Base-by-base conservation (phyloP, 1,284 basidiomycete genomes). In the Rhodotorula sp. region DNA sequence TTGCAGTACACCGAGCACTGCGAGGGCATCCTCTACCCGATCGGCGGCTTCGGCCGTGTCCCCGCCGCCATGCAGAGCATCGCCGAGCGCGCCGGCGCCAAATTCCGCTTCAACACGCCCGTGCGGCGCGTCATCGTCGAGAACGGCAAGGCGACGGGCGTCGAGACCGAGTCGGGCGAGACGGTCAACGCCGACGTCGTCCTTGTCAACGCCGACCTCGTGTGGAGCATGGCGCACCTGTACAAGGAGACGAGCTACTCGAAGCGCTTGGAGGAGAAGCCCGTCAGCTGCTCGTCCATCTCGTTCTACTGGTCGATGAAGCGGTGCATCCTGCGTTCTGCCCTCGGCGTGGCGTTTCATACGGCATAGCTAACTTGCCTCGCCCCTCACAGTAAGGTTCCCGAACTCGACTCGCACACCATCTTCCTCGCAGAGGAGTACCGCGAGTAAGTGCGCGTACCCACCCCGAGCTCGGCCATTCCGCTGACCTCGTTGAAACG, bases 1-100 rank as follows among this genome's bases (percentile, higher is more conserved):
- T 79, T 86, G 19, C 85, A 86, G 77, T 86, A 85, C 78, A 84
- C 85, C n/a, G 85, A 86, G 77, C 82, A 84, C 16, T 83, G 84
- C 54, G 80, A 81, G 76, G 84, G 85, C 4, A 85, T 86, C 66
- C 85, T 84, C 81, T 86, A 86, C 75, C 85, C 85, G 2, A 79
- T 81, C 52, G 85, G 85, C 23, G 85, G 85, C 5, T 86, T 85
- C 74, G 83, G 84, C 69, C 80, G 79, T 61, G 82, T 85, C 59
- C 78, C 83, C n/a, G 78, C 82, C 61, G 81, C 84, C 5, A 80
- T 85, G 45, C 81, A 83, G 56, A 77, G 77, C n/a, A 83, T 85
- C 65, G 83, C 84, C n/a, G 73, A 79, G 62, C 72, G 78, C 25
- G 80, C 83, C 66, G 81, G 81, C 3, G 84, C 82, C 34, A 78